These are phyloP conservation scores for Fusarium nodosum DNA, from an alignment of 2,329 filamentous ascomycete species.

Conservation along the genomic window DNA sequence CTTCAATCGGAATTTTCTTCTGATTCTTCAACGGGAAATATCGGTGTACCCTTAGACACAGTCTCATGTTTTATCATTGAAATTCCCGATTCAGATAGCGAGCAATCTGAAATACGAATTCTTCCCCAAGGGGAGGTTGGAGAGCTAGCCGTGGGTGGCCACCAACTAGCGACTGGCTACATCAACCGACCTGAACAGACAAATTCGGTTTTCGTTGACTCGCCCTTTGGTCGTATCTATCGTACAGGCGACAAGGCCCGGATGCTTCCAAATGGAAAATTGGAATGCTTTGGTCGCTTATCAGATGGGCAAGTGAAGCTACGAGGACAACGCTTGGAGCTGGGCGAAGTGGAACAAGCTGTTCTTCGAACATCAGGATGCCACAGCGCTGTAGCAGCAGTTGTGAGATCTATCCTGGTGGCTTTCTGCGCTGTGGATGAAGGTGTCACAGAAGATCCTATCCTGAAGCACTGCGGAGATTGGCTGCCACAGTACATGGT, in stretches of 20 bases:
- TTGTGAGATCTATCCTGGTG: conserved; percentile 78
- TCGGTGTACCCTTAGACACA: conserved; percentile 83
- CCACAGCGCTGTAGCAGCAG: conserved; percentile 74
- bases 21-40: conserved; percentile 72
- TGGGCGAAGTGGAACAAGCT: conserved; percentile 82
- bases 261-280: conserved; percentile 73
- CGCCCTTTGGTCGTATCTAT: conserved; percentile 79
- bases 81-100: conserved; percentile 52
- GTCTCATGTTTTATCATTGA: conserved; percentile 81
- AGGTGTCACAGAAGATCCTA: conserved; percentile 52
- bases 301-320: conserved; percentile 87
- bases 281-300: conserved; percentile 89
- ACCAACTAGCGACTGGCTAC: conserved; percentile 84
- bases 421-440: conserved; percentile 76
- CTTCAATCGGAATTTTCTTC: conserved; percentile 73
- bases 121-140: conserved; percentile 77
- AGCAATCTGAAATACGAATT: conserved; percentile 60
- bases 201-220: conserved; percentile 75
- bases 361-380: conserved; percentile 72
- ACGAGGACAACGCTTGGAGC: conserved; percentile 84
- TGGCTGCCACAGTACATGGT: conserved; percentile 91
- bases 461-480: conserved; percentile 72
- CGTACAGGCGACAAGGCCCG: conserved; percentile 87
- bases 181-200: conserved; percentile 86
- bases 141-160: conserved; percentile 84